Conservation (phyloP, 306 rosid species). For the Acacia crassicarpa region DNA sequence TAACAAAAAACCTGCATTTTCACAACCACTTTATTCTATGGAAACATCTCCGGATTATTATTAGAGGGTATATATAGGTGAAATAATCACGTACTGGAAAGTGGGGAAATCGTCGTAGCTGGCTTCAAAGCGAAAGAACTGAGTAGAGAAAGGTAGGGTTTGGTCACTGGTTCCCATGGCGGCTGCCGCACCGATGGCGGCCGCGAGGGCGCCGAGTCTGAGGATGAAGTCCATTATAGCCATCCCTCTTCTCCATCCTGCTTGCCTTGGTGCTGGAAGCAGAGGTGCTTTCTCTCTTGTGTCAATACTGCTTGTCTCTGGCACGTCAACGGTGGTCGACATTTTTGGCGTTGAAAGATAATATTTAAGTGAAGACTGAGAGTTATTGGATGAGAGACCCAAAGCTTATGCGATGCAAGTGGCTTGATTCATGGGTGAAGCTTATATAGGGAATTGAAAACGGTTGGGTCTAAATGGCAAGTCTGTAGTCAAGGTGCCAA, state of each 20-base stretch:
- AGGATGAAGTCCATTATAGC: constrained; percentile 68
- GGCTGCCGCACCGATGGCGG: constrained; percentile 71
- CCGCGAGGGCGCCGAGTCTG: constrained; percentile 67
- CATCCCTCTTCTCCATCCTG: constrained; percentile 66
- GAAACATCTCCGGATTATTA: background rate
- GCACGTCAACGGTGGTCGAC: constrained; percentile 61
- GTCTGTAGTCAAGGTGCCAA: background rate
- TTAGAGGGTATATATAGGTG: background rate
- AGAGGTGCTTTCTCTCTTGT: constrained; percentile 46
- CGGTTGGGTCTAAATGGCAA: background rate
- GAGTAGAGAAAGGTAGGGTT: constrained; percentile 86
- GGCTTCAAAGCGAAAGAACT: constrained; percentile 90
- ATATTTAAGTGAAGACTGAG: background rate
- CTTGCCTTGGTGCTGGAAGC: constrained; percentile 28
- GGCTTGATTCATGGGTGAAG: constrained; percentile 11
- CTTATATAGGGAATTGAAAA: constrained; percentile 26
- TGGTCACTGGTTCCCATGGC: constrained; percentile 76
- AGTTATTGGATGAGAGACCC: background rate
- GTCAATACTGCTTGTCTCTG: constrained; percentile 44
- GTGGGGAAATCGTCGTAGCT: constrained; percentile 72
- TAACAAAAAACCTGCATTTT: constrained; percentile 75
- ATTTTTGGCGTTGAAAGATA: constrained; percentile 32
- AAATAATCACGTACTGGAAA: constrained; percentile 55
- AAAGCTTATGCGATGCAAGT: constrained; percentile 21
- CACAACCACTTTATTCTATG: background rate